These are phyloP conservation scores for Massospora cicadina DNA, from an alignment of 371 early-diverging fungal genomes.

Conservation along the genomic window DNA sequence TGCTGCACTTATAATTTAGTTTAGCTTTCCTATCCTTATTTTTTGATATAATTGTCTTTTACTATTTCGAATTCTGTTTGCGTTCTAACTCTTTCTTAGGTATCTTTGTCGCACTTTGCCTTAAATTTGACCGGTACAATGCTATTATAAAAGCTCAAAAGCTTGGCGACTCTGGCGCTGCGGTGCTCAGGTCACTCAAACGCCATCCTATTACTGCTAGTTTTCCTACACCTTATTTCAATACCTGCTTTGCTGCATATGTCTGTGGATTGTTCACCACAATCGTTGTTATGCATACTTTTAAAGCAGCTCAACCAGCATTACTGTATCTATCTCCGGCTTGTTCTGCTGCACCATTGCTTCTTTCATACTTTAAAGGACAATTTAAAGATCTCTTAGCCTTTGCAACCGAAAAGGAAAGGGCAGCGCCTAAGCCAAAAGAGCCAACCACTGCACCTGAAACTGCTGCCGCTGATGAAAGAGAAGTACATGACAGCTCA, in stretches of 20 bases:
- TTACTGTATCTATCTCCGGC: slow-evolving; percentile 91
- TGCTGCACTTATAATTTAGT: slow-evolving; percentile 4
- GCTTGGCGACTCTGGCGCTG: neutral
- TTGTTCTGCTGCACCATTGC: slow-evolving; percentile 68
- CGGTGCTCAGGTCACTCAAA: slow-evolving; percentile 15
- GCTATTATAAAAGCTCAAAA: slow-evolving; percentile 27
- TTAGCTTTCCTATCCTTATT: no score
- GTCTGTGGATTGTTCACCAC: slow-evolving; percentile 72
- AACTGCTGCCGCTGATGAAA: neutral
- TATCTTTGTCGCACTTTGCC: slow-evolving; percentile 79
- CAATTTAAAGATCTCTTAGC: slow-evolving; percentile 64
- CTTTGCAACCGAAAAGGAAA: slow-evolving; percentile 43
- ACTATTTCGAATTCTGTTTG: neutral
- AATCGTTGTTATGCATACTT: slow-evolving; percentile 85
- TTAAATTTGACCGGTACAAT: slow-evolving; percentile 68
- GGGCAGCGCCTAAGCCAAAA: neutral
- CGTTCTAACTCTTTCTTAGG: slow-evolving; percentile 19
- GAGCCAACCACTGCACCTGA: neutral
- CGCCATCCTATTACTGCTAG: slow-evolving; percentile 20
- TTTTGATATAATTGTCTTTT: no score
- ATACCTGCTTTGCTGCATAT: slow-evolving; percentile 59
- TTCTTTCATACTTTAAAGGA: slow-evolving; percentile 64
- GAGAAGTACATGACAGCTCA: neutral
- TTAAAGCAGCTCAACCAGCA: slow-evolving; percentile 95
- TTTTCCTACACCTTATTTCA: slow-evolving; percentile 80